Conservation (phyloP, 805 yeast genomes). For the Wickerhamiella spandovensis region DNA sequence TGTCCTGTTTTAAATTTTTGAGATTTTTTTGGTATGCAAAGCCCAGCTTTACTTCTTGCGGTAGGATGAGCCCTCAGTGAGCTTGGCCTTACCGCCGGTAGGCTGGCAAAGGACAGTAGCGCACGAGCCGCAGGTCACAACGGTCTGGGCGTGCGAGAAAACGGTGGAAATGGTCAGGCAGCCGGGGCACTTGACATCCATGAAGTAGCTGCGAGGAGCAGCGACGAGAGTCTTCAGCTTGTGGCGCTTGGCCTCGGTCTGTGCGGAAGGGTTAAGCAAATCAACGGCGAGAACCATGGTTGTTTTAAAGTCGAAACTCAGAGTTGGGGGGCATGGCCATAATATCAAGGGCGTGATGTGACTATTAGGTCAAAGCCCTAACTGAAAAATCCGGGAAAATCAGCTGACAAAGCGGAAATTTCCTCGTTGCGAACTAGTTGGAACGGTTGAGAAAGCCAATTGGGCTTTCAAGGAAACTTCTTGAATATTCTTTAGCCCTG, state of each 20-base stretch:
- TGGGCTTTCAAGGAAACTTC: not conserved
- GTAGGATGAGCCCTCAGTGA: constrained; percentile 99
- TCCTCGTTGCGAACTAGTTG: not conserved
- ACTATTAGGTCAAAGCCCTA: constrained; percentile 2
- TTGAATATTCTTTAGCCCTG: not conserved
- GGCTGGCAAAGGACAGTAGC: constrained; percentile 97
- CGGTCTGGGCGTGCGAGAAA: constrained; percentile 99
- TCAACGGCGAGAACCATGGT: constrained; percentile 91
- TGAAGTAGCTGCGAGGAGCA: constrained; percentile 96
- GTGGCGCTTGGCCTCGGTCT: constrained; percentile 93
- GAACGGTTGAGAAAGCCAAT: not conserved
- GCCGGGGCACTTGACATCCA: constrained; percentile 99
- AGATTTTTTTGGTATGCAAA: not conserved
- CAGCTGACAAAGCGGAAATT: not conserved
- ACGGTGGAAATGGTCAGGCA: constrained; percentile 98
- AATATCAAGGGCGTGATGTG: not conserved
- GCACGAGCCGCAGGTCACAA: constrained; percentile 98
- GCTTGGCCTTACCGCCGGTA: constrained; percentile 99
- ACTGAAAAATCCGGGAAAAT: not conserved
- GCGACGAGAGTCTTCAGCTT: constrained; percentile 96
- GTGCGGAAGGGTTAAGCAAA: constrained; percentile 95
- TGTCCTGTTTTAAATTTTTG: not conserved
- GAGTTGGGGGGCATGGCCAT: not conserved
- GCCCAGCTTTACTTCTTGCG: constrained; percentile 71
- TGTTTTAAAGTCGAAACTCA: not conserved